A percentile compares a stretch with the other conserved stretches of the same genome.
Conservation (phyloP, 805 yeast species). For the Starmerella ratchasimensis region DNA sequence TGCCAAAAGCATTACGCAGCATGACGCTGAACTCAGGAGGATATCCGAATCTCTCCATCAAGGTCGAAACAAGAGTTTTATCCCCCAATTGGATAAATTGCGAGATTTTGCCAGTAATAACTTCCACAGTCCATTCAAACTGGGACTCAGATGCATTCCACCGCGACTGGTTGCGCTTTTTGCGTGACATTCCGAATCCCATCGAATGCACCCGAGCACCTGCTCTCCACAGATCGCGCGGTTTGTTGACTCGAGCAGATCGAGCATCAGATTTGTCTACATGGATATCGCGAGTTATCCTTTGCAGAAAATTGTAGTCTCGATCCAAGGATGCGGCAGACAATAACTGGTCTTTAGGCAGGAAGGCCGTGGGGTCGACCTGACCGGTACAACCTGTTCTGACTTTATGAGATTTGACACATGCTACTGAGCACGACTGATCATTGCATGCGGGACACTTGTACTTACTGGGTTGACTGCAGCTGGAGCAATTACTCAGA, state of each 20-base stretch:
- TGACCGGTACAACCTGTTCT: conserved; percentile 52
- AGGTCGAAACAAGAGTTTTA: conserved; percentile 5
- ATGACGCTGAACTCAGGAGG: conserved; percentile 10
- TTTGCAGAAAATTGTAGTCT: conserved; percentile 64
- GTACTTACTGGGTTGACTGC: conserved; percentile 38
- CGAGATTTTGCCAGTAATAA: conserved; percentile 18
- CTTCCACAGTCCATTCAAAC: conserved; percentile 68
- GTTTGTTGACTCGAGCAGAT: conserved; percentile 19
- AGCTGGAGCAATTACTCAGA: too few relatives aligned
- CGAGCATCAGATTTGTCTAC: conserved; percentile 39
- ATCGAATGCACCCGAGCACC: conserved; percentile 52
- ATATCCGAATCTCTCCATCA: conserved; percentile 2
- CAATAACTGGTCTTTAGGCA: conserved; percentile 37
- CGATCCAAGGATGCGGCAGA: conserved; percentile 43
- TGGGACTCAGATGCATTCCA: conserved; percentile 50
- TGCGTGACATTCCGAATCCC: conserved; percentile 65
- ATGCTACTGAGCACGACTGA: conserved; percentile 54
- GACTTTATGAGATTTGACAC: conserved; percentile 58
- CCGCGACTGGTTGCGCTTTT: conserved; percentile 48
- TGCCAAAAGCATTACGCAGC: conserved; percentile 17
- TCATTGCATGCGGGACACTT: conserved; percentile 66
- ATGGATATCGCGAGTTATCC: conserved; percentile 45
- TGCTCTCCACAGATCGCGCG: conserved; percentile 36
- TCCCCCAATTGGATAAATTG: conserved; percentile 16
- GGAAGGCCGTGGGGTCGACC: conserved; percentile 46